A percentile compares a stretch with the other conserved stretches of the same genome.
These are phyloP conservation scores for Phytophthora ohioensis DNA, from an alignment of 352 stramenopile species.

Conservation along the genomic window DNA sequence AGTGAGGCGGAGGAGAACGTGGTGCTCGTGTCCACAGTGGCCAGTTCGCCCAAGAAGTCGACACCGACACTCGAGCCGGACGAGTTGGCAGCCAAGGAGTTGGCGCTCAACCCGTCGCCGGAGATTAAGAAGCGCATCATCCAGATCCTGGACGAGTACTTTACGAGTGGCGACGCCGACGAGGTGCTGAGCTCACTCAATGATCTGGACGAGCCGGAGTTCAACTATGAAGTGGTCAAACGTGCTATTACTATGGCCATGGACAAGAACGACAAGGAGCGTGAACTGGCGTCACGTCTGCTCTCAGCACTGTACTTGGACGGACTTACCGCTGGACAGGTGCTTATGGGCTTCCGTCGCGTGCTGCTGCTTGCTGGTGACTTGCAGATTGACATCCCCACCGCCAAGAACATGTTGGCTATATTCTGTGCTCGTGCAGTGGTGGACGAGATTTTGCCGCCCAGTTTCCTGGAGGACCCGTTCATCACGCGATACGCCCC, in stretches of 20 bases:
- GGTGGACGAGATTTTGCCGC: constrained; percentile 98
- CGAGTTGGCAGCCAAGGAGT: constrained; percentile 76
- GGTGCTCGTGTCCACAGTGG: constrained; percentile 76
- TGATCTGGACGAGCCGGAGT: constrained; percentile 74
- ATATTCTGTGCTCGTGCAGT: constrained; percentile 98
- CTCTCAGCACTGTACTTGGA: constrained; percentile 95
- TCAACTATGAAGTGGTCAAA: constrained; percentile 95
- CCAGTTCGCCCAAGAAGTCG: constrained; percentile 52
- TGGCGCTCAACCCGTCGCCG: constrained; percentile 72
- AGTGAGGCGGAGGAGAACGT: constrained; percentile 92
- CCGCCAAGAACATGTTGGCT: constrained; percentile 92
- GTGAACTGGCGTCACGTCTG: constrained; percentile 76
- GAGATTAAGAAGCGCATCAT: constrained; percentile 93
- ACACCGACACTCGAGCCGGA: constrained; percentile 70
- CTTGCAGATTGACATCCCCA: constrained; percentile 96
- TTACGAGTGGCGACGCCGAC: constrained; percentile 89
- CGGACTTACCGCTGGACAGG: constrained; percentile 76
- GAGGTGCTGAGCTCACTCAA: constrained; percentile 89
- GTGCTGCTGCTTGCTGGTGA: constrained; percentile 97
- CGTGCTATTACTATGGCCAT: constrained; percentile 95
- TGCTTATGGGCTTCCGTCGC: constrained; percentile 95
- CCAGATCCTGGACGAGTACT: constrained; percentile 91
- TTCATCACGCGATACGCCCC: constrained; percentile 95
- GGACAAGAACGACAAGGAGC: constrained; percentile 76
- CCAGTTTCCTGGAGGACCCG: constrained; percentile 97